Evolutionary conservation across 75 land plant genomes (phyloP).

Genomic region (Selaginella tamariscina): DNA sequence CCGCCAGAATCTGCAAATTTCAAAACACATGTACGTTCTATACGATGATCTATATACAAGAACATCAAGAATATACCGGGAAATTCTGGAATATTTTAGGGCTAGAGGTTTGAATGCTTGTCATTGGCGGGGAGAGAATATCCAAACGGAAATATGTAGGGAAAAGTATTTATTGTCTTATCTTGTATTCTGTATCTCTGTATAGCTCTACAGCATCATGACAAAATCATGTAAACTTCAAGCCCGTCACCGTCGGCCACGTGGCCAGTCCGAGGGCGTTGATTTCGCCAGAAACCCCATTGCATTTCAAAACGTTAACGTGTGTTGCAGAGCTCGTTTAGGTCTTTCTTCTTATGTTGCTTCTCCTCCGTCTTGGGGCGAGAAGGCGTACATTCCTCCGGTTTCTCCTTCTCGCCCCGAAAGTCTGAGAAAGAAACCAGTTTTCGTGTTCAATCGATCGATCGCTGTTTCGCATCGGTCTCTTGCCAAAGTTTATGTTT

Average conservation of each 20-base stretch:
- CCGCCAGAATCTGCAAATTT: too few relatives aligned
- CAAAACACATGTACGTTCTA: too few relatives aligned
- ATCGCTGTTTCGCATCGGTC: background rate
- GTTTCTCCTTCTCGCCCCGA: background rate
- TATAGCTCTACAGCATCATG: background rate
- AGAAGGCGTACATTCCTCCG: background rate
- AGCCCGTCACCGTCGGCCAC: background rate
- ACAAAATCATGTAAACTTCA: slow-evolving; percentile 1
- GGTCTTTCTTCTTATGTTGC: background rate
- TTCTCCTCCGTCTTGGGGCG: background rate
- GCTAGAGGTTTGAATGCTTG: too few relatives aligned
- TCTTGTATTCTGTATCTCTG: background rate
- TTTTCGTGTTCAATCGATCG: too few relatives aligned
- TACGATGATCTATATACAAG: too few relatives aligned
- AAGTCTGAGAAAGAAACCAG: too few relatives aligned
- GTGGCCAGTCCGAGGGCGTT: background rate
- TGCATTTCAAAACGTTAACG: background rate
- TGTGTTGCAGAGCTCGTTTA: background rate
- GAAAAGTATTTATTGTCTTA: background rate
- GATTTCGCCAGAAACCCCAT: too few relatives aligned
- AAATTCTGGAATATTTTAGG: too few relatives aligned
- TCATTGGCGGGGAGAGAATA: too few relatives aligned
- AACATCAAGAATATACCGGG: too few relatives aligned
- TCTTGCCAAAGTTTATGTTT: too few relatives aligned
- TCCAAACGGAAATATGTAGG: background rate